Evolutionary conservation across 495 filamentous ascomycete species (phyloP).

Genomic region (Talaromyces trachyspermus): DNA sequence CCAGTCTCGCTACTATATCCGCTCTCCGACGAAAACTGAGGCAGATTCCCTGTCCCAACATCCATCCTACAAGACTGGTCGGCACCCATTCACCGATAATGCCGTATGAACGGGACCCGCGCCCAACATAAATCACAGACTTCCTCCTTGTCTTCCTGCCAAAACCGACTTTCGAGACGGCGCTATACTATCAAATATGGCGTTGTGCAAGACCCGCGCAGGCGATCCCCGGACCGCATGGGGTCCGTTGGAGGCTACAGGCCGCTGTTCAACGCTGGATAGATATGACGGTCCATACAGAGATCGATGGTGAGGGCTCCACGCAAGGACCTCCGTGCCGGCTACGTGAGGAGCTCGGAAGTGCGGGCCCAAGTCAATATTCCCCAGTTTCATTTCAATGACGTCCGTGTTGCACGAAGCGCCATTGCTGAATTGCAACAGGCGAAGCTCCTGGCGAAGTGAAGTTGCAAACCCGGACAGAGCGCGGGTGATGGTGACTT

Average conservation of each 20-base stretch:
- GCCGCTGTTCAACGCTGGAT: constrained; percentile 36
- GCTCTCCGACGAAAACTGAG: constrained; percentile 21
- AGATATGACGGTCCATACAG: constrained; percentile 36
- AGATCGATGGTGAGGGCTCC: constrained; percentile 49
- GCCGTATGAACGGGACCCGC: constrained; percentile 76
- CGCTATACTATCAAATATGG: constrained; percentile 80
- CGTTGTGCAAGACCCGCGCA: constrained; percentile 68
- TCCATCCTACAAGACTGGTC: constrained; percentile 69
- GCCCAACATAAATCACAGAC: constrained; percentile 63
- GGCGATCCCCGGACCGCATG: constrained; percentile 53
- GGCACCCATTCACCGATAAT: constrained; percentile 82
- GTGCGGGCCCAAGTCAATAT: constrained; percentile 58
- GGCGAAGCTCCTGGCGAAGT: constrained; percentile 64
- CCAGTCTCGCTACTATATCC: constrained; percentile 32
- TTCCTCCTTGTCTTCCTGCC: constrained; percentile 32
- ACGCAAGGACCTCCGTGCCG: constrained; percentile 57
- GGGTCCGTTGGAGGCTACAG: constrained; percentile 34
- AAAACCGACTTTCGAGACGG: constrained; percentile 26
- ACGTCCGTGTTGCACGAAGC: constrained; percentile 61
- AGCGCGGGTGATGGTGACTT: constrained; percentile 69
- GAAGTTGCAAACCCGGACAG: constrained; percentile 72
- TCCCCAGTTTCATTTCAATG: constrained; percentile 78
- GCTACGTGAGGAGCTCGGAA: constrained; percentile 37
- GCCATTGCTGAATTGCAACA: constrained; percentile 23
- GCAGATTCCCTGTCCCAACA: constrained; percentile 61